Evolutionary conservation across 106 monocot genomes (phyloP).

Genomic region (Chionographis japonica): DNA sequence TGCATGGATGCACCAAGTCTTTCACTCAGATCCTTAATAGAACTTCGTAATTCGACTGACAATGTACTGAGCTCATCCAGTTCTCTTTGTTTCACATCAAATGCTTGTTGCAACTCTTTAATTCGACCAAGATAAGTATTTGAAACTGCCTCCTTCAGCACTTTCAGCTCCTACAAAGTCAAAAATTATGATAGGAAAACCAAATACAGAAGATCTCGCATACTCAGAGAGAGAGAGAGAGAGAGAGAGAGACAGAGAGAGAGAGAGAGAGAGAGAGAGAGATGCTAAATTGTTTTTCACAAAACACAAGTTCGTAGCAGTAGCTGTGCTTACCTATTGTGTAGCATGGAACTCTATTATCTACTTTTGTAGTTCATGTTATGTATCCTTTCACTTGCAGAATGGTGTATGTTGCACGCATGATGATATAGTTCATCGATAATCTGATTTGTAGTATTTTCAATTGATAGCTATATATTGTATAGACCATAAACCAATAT

Average conservation of each 20-base stretch:
- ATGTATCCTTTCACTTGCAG: no score
- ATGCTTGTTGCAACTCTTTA: conserved; percentile 41
- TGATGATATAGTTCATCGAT: no score
- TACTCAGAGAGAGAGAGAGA: neutral
- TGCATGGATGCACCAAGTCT: conserved; percentile 73
- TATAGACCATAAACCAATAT: no score
- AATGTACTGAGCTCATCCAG: conserved; percentile 29
- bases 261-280: no score
- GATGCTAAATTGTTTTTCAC: no score
- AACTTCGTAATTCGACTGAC: conserved; percentile 34
- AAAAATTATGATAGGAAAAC: conserved; percentile 3
- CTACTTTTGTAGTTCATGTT: no score
- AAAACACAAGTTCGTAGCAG: no score
- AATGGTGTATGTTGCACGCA: no score
- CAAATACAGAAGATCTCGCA: neutral
- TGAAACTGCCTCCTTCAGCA: conserved; percentile 63
- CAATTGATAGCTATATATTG: no score
- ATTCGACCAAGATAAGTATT: conserved; percentile 62
- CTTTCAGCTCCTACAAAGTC: conserved; percentile 61
- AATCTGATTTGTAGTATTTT: no score
- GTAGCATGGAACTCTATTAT: no score
- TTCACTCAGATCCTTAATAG: conserved; percentile 82
- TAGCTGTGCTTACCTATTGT: no score
- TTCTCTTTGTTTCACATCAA: conserved; percentile 66
- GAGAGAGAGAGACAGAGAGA: neutral